These are phyloP conservation scores for Cudoniella acicularis DNA, from an alignment of 495 filamentous ascomycete genomes.

Conservation along the genomic window DNA sequence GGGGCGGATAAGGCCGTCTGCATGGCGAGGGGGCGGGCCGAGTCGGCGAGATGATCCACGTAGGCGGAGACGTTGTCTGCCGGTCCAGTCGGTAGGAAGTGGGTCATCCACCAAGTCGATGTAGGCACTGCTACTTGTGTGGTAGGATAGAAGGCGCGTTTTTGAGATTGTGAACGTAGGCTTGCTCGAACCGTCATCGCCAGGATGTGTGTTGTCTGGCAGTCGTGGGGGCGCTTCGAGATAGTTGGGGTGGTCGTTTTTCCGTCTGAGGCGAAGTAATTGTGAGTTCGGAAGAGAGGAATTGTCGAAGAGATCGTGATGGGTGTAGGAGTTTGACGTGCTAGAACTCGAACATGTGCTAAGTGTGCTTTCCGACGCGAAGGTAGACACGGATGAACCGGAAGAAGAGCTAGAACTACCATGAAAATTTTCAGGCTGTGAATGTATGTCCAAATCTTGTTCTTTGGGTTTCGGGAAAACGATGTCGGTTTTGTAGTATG, in stretches of 20 bases:
- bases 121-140: constrained; percentile 54
- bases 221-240: constrained; percentile 35
- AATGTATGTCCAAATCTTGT: constrained; percentile 3
- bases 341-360: background rate
- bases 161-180: constrained; percentile 52
- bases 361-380: no score
- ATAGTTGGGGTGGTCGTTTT: constrained; percentile 35
- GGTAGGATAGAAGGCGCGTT: constrained; percentile 57
- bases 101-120: constrained; percentile 65
- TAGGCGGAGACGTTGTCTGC: constrained; percentile 46
- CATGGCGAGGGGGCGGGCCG: constrained; percentile 28
- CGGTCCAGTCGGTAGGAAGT: constrained; percentile 29
- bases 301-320: background rate
- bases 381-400: no score
- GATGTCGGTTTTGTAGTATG: constrained; percentile 63
- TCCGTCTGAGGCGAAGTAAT: background rate
- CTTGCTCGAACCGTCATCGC: constrained; percentile 35
- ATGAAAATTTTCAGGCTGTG: background rate
- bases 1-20: constrained; percentile 11
- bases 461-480: constrained; percentile 34
- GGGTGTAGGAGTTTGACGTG: background rate
- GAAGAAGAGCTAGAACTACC: no score
- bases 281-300: background rate
- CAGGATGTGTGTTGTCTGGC: constrained; percentile 36
- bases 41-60: constrained; percentile 46